Evolutionary conservation across 2,329 filamentous ascomycete species (phyloP).

Genomic region (Epichloe bromicola): DNA sequence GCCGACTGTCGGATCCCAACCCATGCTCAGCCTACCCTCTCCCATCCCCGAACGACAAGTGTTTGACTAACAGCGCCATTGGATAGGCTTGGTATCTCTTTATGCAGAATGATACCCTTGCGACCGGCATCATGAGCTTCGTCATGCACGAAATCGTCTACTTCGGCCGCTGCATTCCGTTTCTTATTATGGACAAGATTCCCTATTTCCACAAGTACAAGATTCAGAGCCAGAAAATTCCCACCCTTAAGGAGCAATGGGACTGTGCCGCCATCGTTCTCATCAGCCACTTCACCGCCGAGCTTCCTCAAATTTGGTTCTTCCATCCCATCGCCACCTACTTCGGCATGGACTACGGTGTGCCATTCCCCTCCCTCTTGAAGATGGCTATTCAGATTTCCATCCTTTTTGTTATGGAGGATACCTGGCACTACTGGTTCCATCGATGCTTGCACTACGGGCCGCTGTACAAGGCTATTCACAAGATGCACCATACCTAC

Average conservation of each 20-base stretch:
- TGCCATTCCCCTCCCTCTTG: conserved; percentile 73
- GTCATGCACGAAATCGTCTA: conserved; percentile 88
- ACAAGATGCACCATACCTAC: conserved; percentile 99
- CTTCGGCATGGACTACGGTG: conserved; percentile 75
- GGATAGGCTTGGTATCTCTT: conserved; percentile 76
- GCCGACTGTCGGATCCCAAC: background rate
- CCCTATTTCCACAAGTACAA: conserved; percentile 88
- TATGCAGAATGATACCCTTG: conserved; percentile 95
- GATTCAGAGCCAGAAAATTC: conserved; percentile 82
- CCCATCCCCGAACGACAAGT: background rate
- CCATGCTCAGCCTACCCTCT: background rate
- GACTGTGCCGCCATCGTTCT: conserved; percentile 88
- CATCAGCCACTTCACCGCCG: conserved; percentile 91
- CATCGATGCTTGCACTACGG: conserved; percentile 91
- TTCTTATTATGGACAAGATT: conserved; percentile 82
- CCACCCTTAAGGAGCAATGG: conserved; percentile 87
- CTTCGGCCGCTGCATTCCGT: conserved; percentile 83
- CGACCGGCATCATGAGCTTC: conserved; percentile 96
- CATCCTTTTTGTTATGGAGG: conserved; percentile 90
- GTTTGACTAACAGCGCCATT: background rate
- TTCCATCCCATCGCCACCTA: conserved; percentile 95
- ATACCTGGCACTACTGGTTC: conserved; percentile 96
- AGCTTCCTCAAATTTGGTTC: conserved; percentile 96
- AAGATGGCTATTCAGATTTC: conserved; percentile 87
- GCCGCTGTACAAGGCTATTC: conserved; percentile 87